These are phyloP conservation scores for Endoconidiophora laricicola DNA, from an alignment of 2,329 filamentous ascomycete species.

Conservation along the genomic window DNA sequence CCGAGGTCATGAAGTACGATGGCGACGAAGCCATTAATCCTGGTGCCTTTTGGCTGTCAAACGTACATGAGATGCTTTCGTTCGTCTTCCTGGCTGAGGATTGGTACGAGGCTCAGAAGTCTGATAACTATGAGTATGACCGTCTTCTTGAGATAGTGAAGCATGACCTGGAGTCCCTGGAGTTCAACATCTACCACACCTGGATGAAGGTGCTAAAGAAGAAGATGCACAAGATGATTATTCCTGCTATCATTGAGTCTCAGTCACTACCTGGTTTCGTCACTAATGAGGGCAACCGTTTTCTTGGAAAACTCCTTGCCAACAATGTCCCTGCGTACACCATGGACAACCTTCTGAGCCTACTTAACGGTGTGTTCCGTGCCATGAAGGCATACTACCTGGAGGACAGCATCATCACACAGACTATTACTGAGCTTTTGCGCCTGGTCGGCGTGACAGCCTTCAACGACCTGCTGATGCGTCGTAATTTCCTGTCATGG, in stretches of 20 bases:
- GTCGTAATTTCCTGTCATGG: constrained; percentile 96
- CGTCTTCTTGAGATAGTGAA: constrained; percentile 95
- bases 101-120: constrained; percentile 99
- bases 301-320: constrained; percentile 86
- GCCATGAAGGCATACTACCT: constrained; percentile 98
- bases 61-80: constrained; percentile 98
- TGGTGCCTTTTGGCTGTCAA: constrained; percentile 96
- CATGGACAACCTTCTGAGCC: constrained; percentile 94
- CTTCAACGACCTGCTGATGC: constrained; percentile 96
- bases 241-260: constrained; percentile 96
- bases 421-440: constrained; percentile 87
- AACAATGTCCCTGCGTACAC: constrained; percentile 91
- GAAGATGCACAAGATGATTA: constrained; percentile 99
- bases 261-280: constrained; percentile 97
- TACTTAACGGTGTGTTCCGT: constrained; percentile 93
- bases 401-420: constrained; percentile 88
- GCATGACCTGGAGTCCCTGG: constrained; percentile 91
- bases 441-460: constrained; percentile 89
- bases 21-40: constrained; percentile 94
- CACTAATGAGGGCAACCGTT: constrained; percentile 94
- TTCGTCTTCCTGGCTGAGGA: constrained; percentile 98
- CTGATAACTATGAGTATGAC: constrained; percentile 98
- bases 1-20: constrained; percentile 98
- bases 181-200: constrained; percentile 99
- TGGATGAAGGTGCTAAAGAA: constrained; percentile 99